phyloP scores from a whole-genome alignment of 2,329 filamentous ascomycete genomes.

The Diplodia seriata region DNA sequence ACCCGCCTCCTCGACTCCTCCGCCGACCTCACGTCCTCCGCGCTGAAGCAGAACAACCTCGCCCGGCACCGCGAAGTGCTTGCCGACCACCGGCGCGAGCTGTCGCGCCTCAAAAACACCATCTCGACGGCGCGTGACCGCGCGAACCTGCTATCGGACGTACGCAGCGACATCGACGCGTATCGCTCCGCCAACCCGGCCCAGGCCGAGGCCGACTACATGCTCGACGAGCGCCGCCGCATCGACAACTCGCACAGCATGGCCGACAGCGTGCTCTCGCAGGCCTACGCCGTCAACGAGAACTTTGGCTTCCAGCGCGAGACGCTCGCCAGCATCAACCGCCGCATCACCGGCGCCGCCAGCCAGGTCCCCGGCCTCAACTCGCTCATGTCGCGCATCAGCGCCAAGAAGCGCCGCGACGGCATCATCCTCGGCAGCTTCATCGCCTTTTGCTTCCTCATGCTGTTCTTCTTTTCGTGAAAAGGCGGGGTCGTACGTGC shows the following conservation, averaged over 20 bases:
- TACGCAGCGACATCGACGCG: conserved; percentile 88
- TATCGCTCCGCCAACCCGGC: conserved; percentile 84
- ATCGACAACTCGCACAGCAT: conserved; percentile 90
- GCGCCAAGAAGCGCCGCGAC: conserved; percentile 91
- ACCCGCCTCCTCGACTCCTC: conserved; percentile 91
- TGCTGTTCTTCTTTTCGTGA: conserved; percentile 70
- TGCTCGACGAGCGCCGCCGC: conserved; percentile 85
- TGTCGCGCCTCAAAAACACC: conserved; percentile 73
- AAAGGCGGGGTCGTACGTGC: conserved; percentile 33
- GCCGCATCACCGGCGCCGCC: conserved; percentile 86
- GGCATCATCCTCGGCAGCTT: conserved; percentile 91
- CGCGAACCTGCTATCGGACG: conserved; percentile 87
- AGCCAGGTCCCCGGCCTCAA: conserved; percentile 94
- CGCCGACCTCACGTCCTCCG: conserved; percentile 82
- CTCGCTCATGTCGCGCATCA: conserved; percentile 87
- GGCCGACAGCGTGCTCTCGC: conserved; percentile 87
- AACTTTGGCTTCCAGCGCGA: conserved; percentile 87
- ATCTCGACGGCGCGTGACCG: conserved; percentile 82
- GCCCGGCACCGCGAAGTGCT: conserved; percentile 90
- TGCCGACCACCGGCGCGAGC: conserved; percentile 82
- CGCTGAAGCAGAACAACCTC: conserved; percentile 96
- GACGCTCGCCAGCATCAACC: conserved; percentile 85
- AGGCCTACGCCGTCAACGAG: conserved; percentile 96
- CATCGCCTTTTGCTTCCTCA: conserved; percentile 87
- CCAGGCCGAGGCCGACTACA: conserved; percentile 91